Percentiles rank a stretch among this genome's conserved stretches.
Conservation (phyloP, 2,329 filamentous ascomycete species). For the Neospermospora avenae region DNA sequence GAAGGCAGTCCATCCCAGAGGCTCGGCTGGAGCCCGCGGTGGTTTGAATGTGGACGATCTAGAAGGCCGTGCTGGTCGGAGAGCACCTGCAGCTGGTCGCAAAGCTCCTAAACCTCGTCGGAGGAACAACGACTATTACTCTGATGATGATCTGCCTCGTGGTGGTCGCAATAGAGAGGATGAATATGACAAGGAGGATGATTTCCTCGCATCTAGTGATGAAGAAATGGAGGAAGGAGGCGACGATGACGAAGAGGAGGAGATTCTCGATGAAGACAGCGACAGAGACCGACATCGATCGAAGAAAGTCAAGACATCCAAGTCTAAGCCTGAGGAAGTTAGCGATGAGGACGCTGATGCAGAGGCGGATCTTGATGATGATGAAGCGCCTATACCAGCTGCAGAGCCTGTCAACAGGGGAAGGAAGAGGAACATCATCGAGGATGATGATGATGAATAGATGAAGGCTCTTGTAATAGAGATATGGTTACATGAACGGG, state of each 20-base stretch:
- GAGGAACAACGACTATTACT: constrained; percentile 65
- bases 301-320: constrained; percentile 36
- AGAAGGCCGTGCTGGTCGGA: constrained; percentile 56
- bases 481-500: not conserved
- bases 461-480: not conserved
- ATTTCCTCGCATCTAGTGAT: constrained; percentile 73
- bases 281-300: constrained; percentile 31
- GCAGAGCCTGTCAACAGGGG: constrained; percentile 38
- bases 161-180: constrained; percentile 56
- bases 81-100: constrained; percentile 48
- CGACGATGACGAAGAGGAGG: constrained; percentile 50
- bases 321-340: constrained; percentile 37
- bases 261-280: constrained; percentile 47
- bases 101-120: constrained; percentile 52
- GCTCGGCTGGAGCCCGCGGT: constrained; percentile 44
- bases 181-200: constrained; percentile 77
- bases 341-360: constrained; percentile 41
- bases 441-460: constrained; percentile 55
- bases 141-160: constrained; percentile 69
- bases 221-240: constrained; percentile 61
- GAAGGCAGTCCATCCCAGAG: constrained; percentile 44
- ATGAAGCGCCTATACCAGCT: constrained; percentile 38
- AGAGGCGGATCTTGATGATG: constrained; percentile 53
- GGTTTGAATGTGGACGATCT: constrained; percentile 67
- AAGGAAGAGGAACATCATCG: constrained; percentile 55